Conservation (phyloP, 148 eudicot species). For the Fagopyrum tataricum region DNA sequence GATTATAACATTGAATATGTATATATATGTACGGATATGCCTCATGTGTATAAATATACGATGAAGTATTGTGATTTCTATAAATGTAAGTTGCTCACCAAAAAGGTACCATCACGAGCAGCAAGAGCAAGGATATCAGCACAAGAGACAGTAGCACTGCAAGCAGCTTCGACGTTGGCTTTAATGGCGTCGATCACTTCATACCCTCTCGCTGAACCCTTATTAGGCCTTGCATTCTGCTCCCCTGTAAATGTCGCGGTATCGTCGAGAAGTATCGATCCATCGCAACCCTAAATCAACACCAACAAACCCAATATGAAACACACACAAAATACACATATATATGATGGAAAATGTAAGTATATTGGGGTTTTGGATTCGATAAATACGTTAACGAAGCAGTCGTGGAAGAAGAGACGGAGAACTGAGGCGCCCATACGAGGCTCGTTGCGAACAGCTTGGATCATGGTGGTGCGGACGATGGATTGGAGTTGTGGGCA, state of each 20-base stretch:
- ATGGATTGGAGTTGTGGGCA: slow-evolving; percentile 26
- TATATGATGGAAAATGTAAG: neutral
- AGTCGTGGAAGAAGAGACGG: slow-evolving; percentile 33
- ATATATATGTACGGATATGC: too few relatives aligned
- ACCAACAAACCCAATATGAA: neutral
- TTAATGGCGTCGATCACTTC: slow-evolving; percentile 57
- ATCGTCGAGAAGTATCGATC: slow-evolving; percentile 37
- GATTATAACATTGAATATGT: too few relatives aligned
- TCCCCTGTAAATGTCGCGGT: slow-evolving; percentile 33
- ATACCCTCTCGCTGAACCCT: slow-evolving; percentile 45
- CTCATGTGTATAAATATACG: too few relatives aligned
- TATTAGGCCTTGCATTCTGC: slow-evolving; percentile 42
- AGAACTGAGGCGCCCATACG: slow-evolving; percentile 33
- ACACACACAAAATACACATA: neutral
- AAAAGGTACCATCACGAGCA: slow-evolving; percentile 38
- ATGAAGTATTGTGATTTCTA: neutral
- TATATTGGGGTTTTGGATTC: neutral
- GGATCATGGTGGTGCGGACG: slow-evolving; percentile 22
- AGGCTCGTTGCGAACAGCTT: slow-evolving; percentile 21
- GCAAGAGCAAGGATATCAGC: slow-evolving; percentile 59
- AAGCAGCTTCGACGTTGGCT: slow-evolving; percentile 43
- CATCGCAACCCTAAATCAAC: slow-evolving; percentile 37
- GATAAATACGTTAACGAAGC: slow-evolving; percentile 28
- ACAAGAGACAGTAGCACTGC: slow-evolving; percentile 42
- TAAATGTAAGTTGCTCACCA: slow-evolving; percentile 28